These are phyloP conservation scores for Xerocomellus dryophilus DNA, from an alignment of 768 basidiomycete species.

Conservation along the genomic window DNA sequence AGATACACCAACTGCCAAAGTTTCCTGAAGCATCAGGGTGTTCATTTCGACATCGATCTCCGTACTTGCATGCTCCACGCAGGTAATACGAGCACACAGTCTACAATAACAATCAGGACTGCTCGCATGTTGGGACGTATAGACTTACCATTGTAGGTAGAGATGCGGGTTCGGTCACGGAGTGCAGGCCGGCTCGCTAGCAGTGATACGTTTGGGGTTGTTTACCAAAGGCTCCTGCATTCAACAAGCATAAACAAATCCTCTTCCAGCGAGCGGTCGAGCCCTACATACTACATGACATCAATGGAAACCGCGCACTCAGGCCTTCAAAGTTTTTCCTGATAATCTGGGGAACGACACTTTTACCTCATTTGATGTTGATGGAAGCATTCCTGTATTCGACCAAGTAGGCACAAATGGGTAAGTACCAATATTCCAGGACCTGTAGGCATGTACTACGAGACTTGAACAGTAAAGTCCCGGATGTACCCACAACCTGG, in stretches of 20 bases:
- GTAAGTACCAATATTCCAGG: not conserved
- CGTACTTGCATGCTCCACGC: constrained; percentile 65
- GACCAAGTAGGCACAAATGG: not conserved
- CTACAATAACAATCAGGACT: constrained; percentile 32
- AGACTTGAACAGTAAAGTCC: not conserved
- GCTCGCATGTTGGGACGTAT: not conserved
- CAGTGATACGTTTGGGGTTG: constrained; percentile 4
- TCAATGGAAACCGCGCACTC: no score
- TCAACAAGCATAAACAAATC: constrained; percentile 19
- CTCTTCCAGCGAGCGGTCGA: no score
- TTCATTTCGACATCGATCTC: constrained; percentile 61
- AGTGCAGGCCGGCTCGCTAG: not conserved
- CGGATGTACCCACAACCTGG: not conserved
- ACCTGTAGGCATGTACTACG: not conserved
- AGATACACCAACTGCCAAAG: constrained; percentile 51
- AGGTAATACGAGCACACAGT: constrained; percentile 60
- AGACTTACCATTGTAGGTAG: constrained; percentile 16
- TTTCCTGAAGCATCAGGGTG: constrained; percentile 45
- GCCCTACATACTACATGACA: no score
- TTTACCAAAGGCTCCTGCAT: constrained; percentile 13
- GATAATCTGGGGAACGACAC: not conserved
- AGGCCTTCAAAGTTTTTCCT: not conserved
- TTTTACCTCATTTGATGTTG: not conserved
- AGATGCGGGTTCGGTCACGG: not conserved
- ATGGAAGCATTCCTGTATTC: not conserved